A percentile compares a stretch with the other conserved stretches of the same genome.
Evolutionary conservation across 108 stramenopile species (phyloP).

Genomic region (Cyclotella cryptica): DNA sequence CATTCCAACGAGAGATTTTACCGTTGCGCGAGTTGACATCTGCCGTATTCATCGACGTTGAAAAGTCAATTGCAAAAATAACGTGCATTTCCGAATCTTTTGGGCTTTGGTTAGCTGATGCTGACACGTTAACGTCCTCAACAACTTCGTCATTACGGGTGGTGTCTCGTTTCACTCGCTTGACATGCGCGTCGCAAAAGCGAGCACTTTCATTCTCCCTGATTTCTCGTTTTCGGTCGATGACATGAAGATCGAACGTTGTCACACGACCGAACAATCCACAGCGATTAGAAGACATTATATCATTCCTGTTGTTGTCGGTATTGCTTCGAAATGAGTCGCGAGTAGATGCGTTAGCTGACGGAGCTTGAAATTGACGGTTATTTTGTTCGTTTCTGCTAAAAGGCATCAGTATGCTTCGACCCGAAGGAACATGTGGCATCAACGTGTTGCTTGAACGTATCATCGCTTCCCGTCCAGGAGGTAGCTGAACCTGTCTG

Average conservation of each 20-base stretch:
- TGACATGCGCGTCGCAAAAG: not conserved
- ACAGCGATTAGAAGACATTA: too few relatives aligned
- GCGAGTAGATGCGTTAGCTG: too few relatives aligned
- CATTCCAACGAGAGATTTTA: constrained; percentile 11
- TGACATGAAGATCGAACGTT: not conserved
- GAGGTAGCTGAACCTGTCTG: too few relatives aligned
- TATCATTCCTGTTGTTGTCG: too few relatives aligned
- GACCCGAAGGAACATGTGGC: too few relatives aligned
- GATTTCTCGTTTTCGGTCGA: constrained; percentile 1
- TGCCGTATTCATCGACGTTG: not conserved
- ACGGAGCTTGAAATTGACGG: too few relatives aligned
- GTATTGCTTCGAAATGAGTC: too few relatives aligned
- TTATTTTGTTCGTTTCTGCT: too few relatives aligned
- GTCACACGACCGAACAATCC: too few relatives aligned
- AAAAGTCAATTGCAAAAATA: constrained; percentile 19
- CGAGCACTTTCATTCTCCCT: not conserved
- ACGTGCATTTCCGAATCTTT: constrained; percentile 1
- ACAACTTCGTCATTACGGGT: not conserved
- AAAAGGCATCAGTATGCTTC: too few relatives aligned
- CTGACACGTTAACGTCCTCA: not conserved
- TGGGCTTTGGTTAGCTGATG: not conserved
- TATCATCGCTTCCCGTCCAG: too few relatives aligned
- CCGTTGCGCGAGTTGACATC: not conserved
- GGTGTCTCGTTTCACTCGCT: not conserved
- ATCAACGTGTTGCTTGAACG: too few relatives aligned